These are phyloP conservation scores for Tuctoria greenei DNA, from an alignment of 176 grass and related monocot species.

Conservation along the genomic window DNA sequence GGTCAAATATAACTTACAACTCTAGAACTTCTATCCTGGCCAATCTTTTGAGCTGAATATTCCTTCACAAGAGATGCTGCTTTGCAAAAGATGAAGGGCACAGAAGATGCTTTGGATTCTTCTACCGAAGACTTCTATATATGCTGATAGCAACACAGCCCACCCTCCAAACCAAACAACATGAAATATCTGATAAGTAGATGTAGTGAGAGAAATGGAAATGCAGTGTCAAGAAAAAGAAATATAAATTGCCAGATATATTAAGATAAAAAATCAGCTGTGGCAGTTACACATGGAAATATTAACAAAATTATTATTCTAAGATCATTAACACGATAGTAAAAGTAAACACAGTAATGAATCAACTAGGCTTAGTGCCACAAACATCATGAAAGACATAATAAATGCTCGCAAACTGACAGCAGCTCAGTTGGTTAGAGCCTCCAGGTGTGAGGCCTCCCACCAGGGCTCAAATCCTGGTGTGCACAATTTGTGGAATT, in stretches of 20 bases:
- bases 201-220: constrained; percentile 20
- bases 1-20: constrained; percentile 45
- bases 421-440: too few relatives aligned
- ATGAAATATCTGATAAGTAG: constrained; percentile 34
- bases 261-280: constrained; percentile 6
- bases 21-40: constrained; percentile 35
- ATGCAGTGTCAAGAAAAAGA: not conserved
- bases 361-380: constrained; percentile 4
- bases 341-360: constrained; percentile 11
- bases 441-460: too few relatives aligned
- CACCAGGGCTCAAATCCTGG: too few relatives aligned
- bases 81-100: constrained; percentile 51
- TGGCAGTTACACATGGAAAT: not conserved
- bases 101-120: constrained; percentile 36
- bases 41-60: constrained; percentile 59
- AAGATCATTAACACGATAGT: not conserved
- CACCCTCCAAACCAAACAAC: constrained; percentile 32
- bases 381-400: constrained; percentile 24
- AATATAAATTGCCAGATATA: constrained; percentile 15
- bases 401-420: constrained; percentile 17
- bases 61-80: constrained; percentile 49
- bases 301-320: not conserved
- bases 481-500: too few relatives aligned
- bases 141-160: constrained; percentile 41
- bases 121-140: constrained; percentile 32